phyloP scores from a whole-genome alignment of 78 protist species.

The Polysphondylium violaceum region DNA sequence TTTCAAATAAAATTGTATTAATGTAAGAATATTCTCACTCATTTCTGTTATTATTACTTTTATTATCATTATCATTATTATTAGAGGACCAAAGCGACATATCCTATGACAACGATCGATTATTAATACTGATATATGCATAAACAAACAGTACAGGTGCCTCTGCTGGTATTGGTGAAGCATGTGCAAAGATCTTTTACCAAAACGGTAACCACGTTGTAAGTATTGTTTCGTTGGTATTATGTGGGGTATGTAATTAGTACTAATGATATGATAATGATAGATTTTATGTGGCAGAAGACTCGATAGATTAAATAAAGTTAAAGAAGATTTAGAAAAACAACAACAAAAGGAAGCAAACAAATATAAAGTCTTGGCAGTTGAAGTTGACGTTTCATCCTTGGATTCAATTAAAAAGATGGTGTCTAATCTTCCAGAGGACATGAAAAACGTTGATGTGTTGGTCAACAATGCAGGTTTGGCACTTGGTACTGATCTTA shows the following conservation, averaged over 20 bases:
- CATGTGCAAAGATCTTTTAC: constrained; percentile 76
- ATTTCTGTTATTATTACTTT: not conserved
- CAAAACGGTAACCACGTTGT: constrained; percentile 72
- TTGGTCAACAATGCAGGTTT: constrained; percentile 86
- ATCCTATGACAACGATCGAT: not conserved
- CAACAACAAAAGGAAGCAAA: not conserved
- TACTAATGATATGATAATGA: not conserved
- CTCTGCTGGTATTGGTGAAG: constrained; percentile 85
- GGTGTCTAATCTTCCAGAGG: constrained; percentile 67
- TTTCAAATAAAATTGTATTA: constrained; percentile 68
- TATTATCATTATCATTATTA: too few relatives aligned
- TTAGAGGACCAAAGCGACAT: too few relatives aligned
- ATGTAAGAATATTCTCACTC: constrained; percentile 8
- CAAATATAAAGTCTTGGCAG: constrained; percentile 7
- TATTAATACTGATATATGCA: not conserved
- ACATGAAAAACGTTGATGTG: constrained; percentile 39
- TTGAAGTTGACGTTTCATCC: constrained; percentile 71
- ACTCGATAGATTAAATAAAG: constrained; percentile 57
- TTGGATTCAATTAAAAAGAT: constrained; percentile 18
- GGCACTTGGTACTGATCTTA: constrained; percentile 68
- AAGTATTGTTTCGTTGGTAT: not conserved
- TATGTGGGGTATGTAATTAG: not conserved
- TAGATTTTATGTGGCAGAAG: constrained; percentile 81
- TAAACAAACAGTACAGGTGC: constrained; percentile 79
- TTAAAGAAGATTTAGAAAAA: constrained; percentile 13